These are phyloP conservation scores for Myriangium duriaei DNA, from an alignment of 2,329 filamentous ascomycete species.

Conservation along the genomic window DNA sequence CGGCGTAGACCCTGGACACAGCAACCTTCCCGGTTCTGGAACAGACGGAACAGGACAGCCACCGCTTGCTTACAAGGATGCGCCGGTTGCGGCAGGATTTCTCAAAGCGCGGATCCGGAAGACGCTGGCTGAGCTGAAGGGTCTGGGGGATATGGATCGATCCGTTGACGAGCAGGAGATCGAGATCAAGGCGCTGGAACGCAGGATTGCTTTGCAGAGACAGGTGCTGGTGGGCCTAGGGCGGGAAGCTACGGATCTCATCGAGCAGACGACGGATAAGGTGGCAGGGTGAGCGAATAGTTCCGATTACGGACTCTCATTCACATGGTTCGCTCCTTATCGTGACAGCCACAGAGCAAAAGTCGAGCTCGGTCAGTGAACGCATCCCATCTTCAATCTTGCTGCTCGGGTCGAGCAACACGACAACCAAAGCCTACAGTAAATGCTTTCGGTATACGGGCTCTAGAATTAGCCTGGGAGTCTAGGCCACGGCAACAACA, in stretches of 20 bases:
- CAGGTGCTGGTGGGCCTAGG: slow-evolving; percentile 44
- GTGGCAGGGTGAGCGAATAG: slow-evolving; percentile 14
- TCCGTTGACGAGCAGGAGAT: slow-evolving; percentile 55
- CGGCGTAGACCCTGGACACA: slow-evolving; percentile 1
- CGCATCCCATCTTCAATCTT: no score
- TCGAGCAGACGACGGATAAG: slow-evolving; percentile 21
- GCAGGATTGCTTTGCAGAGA: slow-evolving; percentile 49
- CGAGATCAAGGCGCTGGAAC: slow-evolving; percentile 57
- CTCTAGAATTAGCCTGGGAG: no score
- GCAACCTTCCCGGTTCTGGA: background rate
- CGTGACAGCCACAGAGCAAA: no score
- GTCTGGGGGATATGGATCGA: slow-evolving; percentile 58
- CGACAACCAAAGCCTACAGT: no score
- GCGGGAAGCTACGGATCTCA: slow-evolving; percentile 31
- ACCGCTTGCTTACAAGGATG: slow-evolving; percentile 56
- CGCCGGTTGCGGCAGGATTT: slow-evolving; percentile 64
- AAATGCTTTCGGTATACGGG: no score
- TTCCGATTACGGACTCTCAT: no score
- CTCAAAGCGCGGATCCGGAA: slow-evolving; percentile 61
- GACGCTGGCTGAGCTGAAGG: slow-evolving; percentile 53
- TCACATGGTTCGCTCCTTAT: no score
- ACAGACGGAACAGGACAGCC: slow-evolving; percentile 10
- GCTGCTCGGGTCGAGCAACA: no score
- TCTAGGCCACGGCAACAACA: no score
- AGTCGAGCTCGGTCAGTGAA: no score